phyloP scores from a whole-genome alignment of 139 green algal genomes.

The Mesotaenium endlicherianum region DNA sequence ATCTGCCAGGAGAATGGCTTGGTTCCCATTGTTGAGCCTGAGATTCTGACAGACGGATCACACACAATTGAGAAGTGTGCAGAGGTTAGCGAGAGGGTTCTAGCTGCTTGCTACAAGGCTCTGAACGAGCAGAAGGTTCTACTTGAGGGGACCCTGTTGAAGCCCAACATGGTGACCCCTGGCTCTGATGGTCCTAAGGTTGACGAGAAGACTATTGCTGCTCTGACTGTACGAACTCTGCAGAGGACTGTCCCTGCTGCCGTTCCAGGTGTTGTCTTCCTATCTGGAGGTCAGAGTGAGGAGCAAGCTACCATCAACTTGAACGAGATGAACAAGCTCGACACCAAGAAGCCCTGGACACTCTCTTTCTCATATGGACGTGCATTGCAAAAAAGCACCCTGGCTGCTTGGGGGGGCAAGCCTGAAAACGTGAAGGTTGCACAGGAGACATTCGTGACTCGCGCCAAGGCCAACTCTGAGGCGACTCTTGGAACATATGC shows the following conservation, averaged over 20 bases:
- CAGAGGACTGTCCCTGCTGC: constrained; percentile 74
- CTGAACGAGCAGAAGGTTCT: constrained; percentile 54
- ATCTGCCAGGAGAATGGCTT: constrained; percentile 80
- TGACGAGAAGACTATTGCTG: constrained; percentile 63
- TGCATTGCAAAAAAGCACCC: constrained; percentile 72
- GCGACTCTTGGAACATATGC: constrained; percentile 96
- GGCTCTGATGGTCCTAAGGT: constrained; percentile 46
- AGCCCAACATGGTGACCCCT: constrained; percentile 88
- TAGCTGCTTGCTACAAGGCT: constrained; percentile 55
- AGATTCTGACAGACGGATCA: constrained; percentile 89
- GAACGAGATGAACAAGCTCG: constrained; percentile 69
- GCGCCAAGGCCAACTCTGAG: constrained; percentile 88
- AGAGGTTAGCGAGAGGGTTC: constrained; percentile 57
- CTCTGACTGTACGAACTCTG: constrained; percentile 79
- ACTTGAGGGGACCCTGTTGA: constrained; percentile 82
- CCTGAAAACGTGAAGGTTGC: constrained; percentile 79
- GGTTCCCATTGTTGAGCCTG: constrained; percentile 94
- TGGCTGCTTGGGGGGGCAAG: constrained; percentile 68
- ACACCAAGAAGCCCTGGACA: constrained; percentile 72
- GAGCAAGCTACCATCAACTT: constrained; percentile 82
- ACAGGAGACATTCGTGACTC: constrained; percentile 85
- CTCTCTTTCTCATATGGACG: constrained; percentile 92
- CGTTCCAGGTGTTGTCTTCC: constrained; percentile 82
- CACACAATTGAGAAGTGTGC: constrained; percentile 72
- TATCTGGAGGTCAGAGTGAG: constrained; percentile 85